These are phyloP conservation scores for Botrytis pseudocinerea DNA, from an alignment of 2,329 filamentous ascomycete species.

Conservation along the genomic window DNA sequence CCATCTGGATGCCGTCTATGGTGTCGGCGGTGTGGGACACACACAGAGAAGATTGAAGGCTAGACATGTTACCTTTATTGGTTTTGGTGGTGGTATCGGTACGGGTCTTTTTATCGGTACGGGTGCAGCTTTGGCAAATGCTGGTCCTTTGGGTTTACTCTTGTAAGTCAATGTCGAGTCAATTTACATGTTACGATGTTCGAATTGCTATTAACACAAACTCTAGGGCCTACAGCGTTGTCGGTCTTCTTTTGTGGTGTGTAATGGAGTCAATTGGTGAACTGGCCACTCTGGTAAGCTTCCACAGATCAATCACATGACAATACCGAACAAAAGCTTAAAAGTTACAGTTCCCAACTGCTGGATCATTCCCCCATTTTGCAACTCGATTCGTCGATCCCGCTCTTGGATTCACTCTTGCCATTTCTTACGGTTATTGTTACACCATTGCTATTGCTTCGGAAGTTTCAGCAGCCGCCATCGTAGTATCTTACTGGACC, in stretches of 20 bases:
- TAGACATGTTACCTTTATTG: conserved; percentile 21
- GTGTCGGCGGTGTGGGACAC: conserved; percentile 12
- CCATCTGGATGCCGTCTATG: conserved; percentile 16
- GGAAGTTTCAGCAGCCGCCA: conserved; percentile 81
- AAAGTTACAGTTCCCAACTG: conserved; percentile 37
- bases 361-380: conserved; percentile 42
- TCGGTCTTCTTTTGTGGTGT: conserved; percentile 40
- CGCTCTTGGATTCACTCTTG: conserved; percentile 39
- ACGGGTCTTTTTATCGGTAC: conserved; percentile 55
- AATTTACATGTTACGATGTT: fast-evolving
- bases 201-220: not conserved
- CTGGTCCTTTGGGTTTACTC: conserved; percentile 50
- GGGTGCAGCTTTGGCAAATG: conserved; percentile 48
- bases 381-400: conserved; percentile 43
- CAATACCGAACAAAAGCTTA: conserved; percentile 7
- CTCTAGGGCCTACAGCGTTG: conserved; percentile 44
- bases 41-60: conserved; percentile 18
- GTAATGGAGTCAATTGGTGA: conserved; percentile 43
- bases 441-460: conserved; percentile 63
- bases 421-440: conserved; percentile 41
- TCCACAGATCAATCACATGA: not conserved
- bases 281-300: conserved; percentile 35
- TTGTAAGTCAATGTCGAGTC: conserved; percentile 34
- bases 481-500: conserved; percentile 79
- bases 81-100: conserved; percentile 43